Conservation (phyloP, 1,284 basidiomycete species). For the Cryptococcus jaspeensis region DNA sequence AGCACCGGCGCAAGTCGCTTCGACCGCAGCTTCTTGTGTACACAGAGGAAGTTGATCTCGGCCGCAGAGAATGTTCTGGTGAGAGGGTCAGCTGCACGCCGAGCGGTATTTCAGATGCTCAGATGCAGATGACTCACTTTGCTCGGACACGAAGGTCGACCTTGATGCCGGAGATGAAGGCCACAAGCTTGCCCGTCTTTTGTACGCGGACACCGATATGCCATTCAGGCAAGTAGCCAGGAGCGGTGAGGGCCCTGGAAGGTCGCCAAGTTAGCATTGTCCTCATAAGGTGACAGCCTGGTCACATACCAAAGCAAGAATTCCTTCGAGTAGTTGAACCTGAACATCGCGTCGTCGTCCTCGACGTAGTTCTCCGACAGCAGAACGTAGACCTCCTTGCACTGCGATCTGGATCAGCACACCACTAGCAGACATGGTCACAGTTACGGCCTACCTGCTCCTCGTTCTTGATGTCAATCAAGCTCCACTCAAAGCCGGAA, state of each 20-base stretch:
- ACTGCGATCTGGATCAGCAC: constrained; percentile 53
- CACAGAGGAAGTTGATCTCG: constrained; percentile 97
- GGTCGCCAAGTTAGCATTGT: constrained; percentile 10
- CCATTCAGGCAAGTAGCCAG: constrained; percentile 91
- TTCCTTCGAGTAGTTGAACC: constrained; percentile 93
- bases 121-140: constrained; percentile 59
- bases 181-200: constrained; percentile 89
- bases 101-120: background rate
- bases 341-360: constrained; percentile 91
- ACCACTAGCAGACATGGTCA: too few species aligned
- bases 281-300: background rate
- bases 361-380: constrained; percentile 95
- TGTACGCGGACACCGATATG: constrained; percentile 91
- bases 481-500: constrained; percentile 90
- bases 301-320: constrained; percentile 80
- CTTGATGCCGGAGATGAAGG: constrained; percentile 95
- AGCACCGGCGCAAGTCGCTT: constrained; percentile 94
- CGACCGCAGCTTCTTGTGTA: constrained; percentile 95
- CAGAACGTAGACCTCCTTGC: constrained; percentile 88
- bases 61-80: constrained; percentile 67
- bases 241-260: constrained; percentile 87
- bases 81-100: constrained; percentile 3
- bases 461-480: constrained; percentile 74
- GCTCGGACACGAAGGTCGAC: constrained; percentile 73
- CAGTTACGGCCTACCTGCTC: constrained; percentile 59